Evolutionary conservation across 75 land plant genomes (phyloP).

Genomic region (Picea glauca): DNA sequence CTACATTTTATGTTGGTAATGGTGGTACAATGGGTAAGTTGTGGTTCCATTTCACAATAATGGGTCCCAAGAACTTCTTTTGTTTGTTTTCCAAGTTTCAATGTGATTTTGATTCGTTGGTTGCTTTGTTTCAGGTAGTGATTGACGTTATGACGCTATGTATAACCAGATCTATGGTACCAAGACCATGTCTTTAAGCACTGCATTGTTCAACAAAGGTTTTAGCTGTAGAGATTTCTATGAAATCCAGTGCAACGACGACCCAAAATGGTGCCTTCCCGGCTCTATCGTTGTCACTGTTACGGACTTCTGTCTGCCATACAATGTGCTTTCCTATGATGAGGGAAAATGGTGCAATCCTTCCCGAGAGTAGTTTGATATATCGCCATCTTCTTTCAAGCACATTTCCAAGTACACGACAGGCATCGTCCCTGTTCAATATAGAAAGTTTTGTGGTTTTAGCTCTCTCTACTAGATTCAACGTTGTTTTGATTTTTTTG

Average conservation of each 20-base stretch:
- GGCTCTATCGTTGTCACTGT: conserved; percentile 22
- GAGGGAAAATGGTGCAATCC: conserved; percentile 36
- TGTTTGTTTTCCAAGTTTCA: too few species aligned
- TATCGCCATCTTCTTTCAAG: conserved; percentile 19
- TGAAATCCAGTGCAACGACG: conserved; percentile 19
- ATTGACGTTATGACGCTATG: conserved; percentile 28
- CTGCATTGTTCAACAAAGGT: conserved; percentile 22
- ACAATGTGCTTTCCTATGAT: conserved; percentile 5
- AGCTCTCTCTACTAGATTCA: neutral
- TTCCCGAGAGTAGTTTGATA: conserved; percentile 27
- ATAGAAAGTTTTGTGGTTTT: conserved; percentile 4
- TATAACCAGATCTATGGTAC: conserved; percentile 17
- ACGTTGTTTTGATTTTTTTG: too few species aligned
- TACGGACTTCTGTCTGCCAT: conserved; percentile 31
- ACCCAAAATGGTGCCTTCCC: conserved; percentile 18
- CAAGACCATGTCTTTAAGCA: conserved; percentile 20
- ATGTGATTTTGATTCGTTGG: too few species aligned
- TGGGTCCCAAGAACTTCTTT: too few species aligned
- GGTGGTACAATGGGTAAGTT: too few species aligned
- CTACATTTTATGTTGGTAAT: too few species aligned
- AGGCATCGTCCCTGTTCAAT: conserved; percentile 33
- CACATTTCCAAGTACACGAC: conserved; percentile 17
- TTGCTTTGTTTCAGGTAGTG: conserved; percentile 14
- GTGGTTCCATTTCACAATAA: too few species aligned
- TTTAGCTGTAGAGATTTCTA: conserved; percentile 26